A percentile compares a stretch with the other conserved stretches of the same genome.
Conservation (phyloP, 2,329 filamentous ascomycete genomes). For the Ceratocystis lukuohia region DNA sequence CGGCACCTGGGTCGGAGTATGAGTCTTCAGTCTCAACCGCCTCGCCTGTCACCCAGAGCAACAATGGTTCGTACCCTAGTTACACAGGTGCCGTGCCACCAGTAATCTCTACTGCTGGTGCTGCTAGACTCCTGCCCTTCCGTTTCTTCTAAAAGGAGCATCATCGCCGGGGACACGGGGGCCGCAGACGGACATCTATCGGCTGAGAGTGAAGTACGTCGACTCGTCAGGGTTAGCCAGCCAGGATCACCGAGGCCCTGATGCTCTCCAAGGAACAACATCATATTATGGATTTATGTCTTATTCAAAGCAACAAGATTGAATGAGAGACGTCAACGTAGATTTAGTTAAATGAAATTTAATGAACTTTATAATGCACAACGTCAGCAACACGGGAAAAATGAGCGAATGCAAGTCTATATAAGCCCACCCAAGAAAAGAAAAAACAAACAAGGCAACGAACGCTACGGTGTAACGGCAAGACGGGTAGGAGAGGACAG, state of each 20-base stretch:
- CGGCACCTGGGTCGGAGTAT: not conserved
- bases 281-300: not conserved
- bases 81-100: conserved; percentile 9
- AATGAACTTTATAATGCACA: not conserved
- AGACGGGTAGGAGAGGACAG: no score
- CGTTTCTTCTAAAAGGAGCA: conserved; percentile 2
- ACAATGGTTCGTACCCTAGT: conserved; percentile 10
- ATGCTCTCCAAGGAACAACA: no score
- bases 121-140: conserved; percentile 11
- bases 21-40: conserved; percentile 1
- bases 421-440: conserved; percentile 1
- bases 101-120: conserved; percentile 11
- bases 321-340: not conserved
- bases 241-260: no score
- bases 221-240: no score
- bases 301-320: not conserved
- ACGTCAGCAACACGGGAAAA: not conserved
- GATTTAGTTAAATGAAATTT: not conserved
- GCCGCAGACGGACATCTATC: not conserved
- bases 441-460: not conserved
- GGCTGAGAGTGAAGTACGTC: not conserved
- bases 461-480: no score
- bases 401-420: conserved; percentile 2
- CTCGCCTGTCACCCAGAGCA: not conserved
- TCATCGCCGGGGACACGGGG: not conserved